Conservation (phyloP, 23 red algal species). For the Pyropia yezoensis region DNA sequence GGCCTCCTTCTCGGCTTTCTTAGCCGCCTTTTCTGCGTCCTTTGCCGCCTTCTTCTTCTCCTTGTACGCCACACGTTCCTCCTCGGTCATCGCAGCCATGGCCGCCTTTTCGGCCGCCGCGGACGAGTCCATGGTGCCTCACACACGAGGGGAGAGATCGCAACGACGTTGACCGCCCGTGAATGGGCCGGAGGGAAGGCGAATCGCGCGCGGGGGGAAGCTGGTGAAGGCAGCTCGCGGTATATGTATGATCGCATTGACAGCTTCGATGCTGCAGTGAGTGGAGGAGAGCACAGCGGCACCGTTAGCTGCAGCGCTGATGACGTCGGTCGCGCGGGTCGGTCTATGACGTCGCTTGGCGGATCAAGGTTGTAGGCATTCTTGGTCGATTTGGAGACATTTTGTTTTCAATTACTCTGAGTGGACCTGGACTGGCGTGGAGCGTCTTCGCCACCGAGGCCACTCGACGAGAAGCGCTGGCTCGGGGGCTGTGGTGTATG, state of each 20-base stretch:
- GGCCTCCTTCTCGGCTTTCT: slow-evolving; percentile 39
- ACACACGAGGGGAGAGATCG: neutral
- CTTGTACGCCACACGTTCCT: slow-evolving; percentile 23
- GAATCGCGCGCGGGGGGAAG: neutral
- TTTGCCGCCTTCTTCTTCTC: slow-evolving; percentile 29
- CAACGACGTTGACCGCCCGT: neutral
- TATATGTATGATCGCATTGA: no score
- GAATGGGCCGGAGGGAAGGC: neutral
- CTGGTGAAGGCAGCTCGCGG: neutral
- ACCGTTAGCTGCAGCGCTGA: neutral
- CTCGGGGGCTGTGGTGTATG: no score
- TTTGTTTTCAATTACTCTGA: no score
- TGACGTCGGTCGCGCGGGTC: neutral
- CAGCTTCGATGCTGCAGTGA: no score
- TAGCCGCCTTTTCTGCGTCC: slow-evolving; percentile 40
- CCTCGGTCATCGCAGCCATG: slow-evolving; percentile 45
- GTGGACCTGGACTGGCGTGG: no score
- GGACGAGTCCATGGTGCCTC: neutral
- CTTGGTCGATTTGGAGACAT: no score
- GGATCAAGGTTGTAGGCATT: no score
- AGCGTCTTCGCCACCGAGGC: no score
- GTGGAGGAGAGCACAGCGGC: no score
- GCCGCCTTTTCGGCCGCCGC: slow-evolving; percentile 15
- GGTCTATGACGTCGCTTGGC: no score
- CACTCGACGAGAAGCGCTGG: no score